phyloP scores from a whole-genome alignment of 2,329 filamentous ascomycete species.

The Tolypocladium amazonense region DNA sequence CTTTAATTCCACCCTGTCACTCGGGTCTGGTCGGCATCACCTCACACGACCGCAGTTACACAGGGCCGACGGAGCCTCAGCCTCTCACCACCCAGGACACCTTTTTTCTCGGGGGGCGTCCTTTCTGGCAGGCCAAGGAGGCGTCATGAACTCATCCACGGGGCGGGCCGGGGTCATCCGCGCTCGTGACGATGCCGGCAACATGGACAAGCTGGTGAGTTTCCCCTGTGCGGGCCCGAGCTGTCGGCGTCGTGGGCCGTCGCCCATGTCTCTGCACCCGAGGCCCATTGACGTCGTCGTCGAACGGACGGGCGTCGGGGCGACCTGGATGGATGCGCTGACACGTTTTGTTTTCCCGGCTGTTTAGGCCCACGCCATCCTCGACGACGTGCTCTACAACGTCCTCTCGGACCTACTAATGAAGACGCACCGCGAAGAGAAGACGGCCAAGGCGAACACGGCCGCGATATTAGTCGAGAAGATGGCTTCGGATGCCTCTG shows the following conservation, averaged over 20 bases:
- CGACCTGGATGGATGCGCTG: not conserved
- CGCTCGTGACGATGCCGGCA: conserved; percentile 38
- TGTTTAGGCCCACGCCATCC: conserved; percentile 49
- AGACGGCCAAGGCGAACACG: conserved; percentile 57
- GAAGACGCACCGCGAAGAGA: conserved; percentile 68
- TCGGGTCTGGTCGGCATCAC: conserved; percentile 7
- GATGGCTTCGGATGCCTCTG: conserved; percentile 43
- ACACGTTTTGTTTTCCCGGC: not conserved
- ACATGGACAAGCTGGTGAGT: conserved; percentile 51
- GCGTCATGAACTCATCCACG: conserved; percentile 30
- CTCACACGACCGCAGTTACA: conserved; percentile 9
- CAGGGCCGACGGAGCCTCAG: conserved; percentile 1
- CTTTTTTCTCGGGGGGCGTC: conserved; percentile 4
- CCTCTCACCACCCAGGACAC: conserved; percentile 1
- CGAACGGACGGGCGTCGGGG: not conserved
- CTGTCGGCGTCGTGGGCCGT: not conserved
- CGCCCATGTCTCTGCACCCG: not conserved
- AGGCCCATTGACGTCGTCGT: not conserved
- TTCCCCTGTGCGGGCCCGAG: conserved; percentile 4
- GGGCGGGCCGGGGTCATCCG: conserved; percentile 49
- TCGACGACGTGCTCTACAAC: conserved; percentile 68
- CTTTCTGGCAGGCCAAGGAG: conserved; percentile 6
- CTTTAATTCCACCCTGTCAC: conserved; percentile 9
- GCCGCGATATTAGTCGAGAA: conserved; percentile 56
- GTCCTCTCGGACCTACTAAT: conserved; percentile 66